Conservation (phyloP, 345 rosid species). For the Brassica carinata region DNA sequence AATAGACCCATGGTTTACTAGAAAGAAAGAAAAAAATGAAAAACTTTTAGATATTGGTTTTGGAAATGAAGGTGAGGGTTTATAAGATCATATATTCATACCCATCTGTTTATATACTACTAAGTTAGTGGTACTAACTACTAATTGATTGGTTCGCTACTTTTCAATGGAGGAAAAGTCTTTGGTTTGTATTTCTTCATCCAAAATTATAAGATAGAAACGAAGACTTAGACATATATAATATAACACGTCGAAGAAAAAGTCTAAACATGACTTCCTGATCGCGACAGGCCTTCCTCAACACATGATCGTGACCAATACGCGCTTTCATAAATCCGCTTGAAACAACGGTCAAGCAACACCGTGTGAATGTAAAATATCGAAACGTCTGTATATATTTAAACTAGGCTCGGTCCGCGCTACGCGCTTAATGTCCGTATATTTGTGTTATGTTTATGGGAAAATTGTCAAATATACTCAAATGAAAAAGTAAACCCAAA, state of each 20-base stretch:
- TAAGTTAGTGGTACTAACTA: not conserved
- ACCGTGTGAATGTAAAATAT: not conserved
- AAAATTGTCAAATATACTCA: too few species aligned
- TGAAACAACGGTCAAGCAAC: conserved; percentile 26
- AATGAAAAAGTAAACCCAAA: too few species aligned
- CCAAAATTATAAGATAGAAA: conserved; percentile 3
- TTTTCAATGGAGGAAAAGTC: conserved; percentile 12
- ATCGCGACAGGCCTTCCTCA: conserved; percentile 10
- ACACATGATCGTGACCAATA: not conserved
- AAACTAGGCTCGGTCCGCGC: too few species aligned
- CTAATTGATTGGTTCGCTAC: not conserved
- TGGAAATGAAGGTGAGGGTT: conserved; percentile 3
- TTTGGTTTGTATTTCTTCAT: conserved; percentile 5
- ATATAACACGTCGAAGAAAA: conserved; percentile 14
- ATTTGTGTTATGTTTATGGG: too few species aligned
- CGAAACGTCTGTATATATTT: not conserved
- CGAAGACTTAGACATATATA: conserved; percentile 5
- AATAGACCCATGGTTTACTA: conserved; percentile 8
- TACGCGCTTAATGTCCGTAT: too few species aligned
- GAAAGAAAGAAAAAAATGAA: not conserved
- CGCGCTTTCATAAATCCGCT: not conserved
- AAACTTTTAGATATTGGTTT: conserved; percentile 13
- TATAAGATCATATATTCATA: conserved; percentile 1
- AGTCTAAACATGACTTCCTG: conserved; percentile 7
- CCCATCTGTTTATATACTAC: conserved; percentile 24